Evolutionary conservation across 2,329 filamentous ascomycete species (phyloP).

Genomic region (Rutstroemia sp.): DNA sequence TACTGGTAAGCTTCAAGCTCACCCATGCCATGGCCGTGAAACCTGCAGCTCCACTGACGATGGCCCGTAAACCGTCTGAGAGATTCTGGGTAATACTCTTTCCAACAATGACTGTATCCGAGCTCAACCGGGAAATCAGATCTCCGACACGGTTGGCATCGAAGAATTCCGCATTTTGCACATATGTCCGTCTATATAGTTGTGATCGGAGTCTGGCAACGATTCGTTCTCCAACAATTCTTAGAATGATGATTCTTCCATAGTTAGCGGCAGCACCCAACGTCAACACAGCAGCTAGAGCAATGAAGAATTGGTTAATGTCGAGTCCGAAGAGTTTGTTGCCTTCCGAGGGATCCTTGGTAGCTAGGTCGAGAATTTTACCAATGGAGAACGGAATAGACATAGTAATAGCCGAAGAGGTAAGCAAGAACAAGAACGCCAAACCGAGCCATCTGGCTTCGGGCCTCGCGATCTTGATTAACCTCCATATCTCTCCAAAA

Average conservation of each 20-base stretch:
- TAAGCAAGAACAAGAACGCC: slow-evolving; percentile 77
- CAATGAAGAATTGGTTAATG: slow-evolving; percentile 80
- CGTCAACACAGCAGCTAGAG: slow-evolving; percentile 67
- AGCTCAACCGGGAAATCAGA: slow-evolving; percentile 88
- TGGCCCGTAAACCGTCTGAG: slow-evolving; percentile 85
- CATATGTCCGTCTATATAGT: slow-evolving; percentile 83
- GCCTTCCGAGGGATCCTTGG: slow-evolving; percentile 60
- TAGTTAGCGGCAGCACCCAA: slow-evolving; percentile 88
- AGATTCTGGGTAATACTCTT: slow-evolving; percentile 98
- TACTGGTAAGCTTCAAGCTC: slow-evolving; percentile 80
- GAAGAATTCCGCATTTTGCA: slow-evolving; percentile 99
- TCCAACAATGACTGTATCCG: slow-evolving; percentile 94
- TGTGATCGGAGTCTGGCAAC: slow-evolving; percentile 83
- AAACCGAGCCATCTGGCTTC: slow-evolving; percentile 70
- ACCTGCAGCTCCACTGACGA: slow-evolving; percentile 85
- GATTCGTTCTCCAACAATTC: slow-evolving; percentile 91
- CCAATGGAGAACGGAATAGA: slow-evolving; percentile 95
- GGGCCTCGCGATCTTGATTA: slow-evolving; percentile 83
- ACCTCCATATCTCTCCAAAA: slow-evolving; percentile 69
- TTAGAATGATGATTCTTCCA: slow-evolving; percentile 82
- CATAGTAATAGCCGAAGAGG: slow-evolving; percentile 92
- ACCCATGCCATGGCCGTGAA: slow-evolving; percentile 95
- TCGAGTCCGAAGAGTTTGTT: slow-evolving; percentile 74
- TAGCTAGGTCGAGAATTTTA: slow-evolving; percentile 87
- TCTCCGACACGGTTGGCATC: slow-evolving; percentile 96